Conservation (phyloP, 305 asterid genomes). For the Fraxinus latifolia region DNA sequence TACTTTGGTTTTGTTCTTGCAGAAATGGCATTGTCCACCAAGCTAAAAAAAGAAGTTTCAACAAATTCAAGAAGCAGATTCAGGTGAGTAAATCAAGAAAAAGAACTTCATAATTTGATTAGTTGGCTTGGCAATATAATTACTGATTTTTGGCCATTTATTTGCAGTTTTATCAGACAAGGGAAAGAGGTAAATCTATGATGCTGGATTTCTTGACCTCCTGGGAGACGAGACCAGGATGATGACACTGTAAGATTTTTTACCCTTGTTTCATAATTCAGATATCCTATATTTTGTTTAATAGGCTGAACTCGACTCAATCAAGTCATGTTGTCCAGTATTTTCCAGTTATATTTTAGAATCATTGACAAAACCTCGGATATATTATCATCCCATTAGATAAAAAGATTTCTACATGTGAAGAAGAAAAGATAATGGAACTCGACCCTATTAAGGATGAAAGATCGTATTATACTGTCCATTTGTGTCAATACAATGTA, state of each 20-base stretch:
- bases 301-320: background rate
- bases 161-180: constrained; percentile 32
- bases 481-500: background rate
- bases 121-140: background rate
- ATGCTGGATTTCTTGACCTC: constrained; percentile 26
- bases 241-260: constrained; percentile 7
- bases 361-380: background rate
- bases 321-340: background rate
- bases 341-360: background rate
- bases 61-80: background rate
- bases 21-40: constrained; percentile 29
- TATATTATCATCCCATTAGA: background rate
- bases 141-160: background rate
- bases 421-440: background rate
- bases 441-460: background rate
- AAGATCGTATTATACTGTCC: background rate
- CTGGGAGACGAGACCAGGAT: constrained; percentile 16
- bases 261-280: background rate
- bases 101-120: background rate
- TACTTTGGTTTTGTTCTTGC: background rate
- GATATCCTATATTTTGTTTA: background rate
- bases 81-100: constrained; percentile 11
- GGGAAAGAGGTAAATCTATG: constrained; percentile 28
- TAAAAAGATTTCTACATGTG: background rate
- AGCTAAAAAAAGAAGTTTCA: constrained; percentile 27